These are phyloP conservation scores for Rhynchosporium agropyri DNA, from an alignment of 2,329 filamentous ascomycete genomes.

Conservation along the genomic window DNA sequence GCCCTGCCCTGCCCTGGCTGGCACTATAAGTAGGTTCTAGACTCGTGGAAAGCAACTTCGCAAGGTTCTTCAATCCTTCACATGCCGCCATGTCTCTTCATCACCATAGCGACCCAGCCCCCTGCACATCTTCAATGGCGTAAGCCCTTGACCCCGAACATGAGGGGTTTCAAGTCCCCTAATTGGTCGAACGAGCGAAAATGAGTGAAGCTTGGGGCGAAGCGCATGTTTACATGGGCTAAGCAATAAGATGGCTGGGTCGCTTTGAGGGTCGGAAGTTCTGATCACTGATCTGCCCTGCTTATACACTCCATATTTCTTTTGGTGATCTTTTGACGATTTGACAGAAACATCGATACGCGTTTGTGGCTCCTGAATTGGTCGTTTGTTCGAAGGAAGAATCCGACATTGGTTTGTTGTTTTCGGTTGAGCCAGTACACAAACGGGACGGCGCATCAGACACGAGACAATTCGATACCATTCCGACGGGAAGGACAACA, in stretches of 20 bases:
- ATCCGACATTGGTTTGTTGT: conserved; percentile 7
- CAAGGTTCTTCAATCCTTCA: neutral
- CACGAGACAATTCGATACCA: neutral
- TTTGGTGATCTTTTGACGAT: conserved; percentile 7
- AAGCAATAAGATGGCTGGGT: conserved; percentile 13
- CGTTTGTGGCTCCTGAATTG: neutral
- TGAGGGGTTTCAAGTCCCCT: conserved; percentile 15
- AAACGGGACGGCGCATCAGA: conserved; percentile 3
- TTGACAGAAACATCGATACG: conserved; percentile 2
- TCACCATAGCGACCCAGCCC: conserved; percentile 17
- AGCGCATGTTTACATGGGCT: conserved; percentile 26
- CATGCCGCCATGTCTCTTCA: neutral
- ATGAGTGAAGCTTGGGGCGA: conserved; percentile 8
- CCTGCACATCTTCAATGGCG: conserved; percentile 6
- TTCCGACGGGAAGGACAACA: neutral
- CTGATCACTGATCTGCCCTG: conserved; percentile 5
- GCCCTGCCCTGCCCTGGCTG: too few species aligned
- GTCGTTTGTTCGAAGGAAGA: neutral
- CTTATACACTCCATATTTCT: conserved; percentile 3
- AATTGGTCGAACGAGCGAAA: conserved; percentile 22
- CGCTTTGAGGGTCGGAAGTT: conserved; percentile 25
- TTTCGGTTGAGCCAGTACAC: conserved; percentile 3
- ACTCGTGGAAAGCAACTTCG: neutral
- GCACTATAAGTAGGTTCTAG: too few species aligned
- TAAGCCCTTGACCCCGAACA: conserved; percentile 12